phyloP scores from a whole-genome alignment of 83 land plant species.

The Picea abies region DNA sequence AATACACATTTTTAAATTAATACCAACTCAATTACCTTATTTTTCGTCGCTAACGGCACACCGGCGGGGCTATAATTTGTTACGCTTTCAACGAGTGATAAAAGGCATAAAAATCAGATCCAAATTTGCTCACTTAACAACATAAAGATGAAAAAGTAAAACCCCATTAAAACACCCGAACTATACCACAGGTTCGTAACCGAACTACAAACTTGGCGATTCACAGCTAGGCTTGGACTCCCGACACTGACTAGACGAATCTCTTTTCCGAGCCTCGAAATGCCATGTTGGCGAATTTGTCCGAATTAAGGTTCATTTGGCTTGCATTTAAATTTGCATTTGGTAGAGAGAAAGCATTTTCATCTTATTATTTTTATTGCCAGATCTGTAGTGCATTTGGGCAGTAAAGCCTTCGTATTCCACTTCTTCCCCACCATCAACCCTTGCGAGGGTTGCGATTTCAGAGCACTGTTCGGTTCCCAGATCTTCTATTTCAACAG shows the following conservation, averaged over 20 bases:
- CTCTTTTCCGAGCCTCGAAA: background rate
- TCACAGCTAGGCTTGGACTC: background rate
- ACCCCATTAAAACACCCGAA: no score
- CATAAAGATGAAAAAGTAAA: no score
- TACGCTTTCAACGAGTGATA: no score
- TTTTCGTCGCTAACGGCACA: no score
- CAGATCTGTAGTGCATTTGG: background rate
- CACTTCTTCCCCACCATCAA: background rate
- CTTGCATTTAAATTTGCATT: background rate
- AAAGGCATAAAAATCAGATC: no score
- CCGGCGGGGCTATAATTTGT: no score
- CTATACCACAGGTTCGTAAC: no score
- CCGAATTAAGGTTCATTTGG: background rate
- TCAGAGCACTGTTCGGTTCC: background rate
- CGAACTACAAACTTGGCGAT: background rate
- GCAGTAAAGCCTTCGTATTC: no score
- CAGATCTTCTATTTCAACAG: background rate
- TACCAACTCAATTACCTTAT: no score
- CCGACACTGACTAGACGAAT: background rate
- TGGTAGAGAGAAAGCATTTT: background rate
- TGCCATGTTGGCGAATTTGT: background rate
- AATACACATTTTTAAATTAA: no score
- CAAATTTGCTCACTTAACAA: no score
- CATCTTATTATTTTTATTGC: background rate
- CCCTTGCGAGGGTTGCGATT: constrained; percentile 14